Conservation (phyloP, 805 yeast species). For the Wickerhamiella australiensis region DNA sequence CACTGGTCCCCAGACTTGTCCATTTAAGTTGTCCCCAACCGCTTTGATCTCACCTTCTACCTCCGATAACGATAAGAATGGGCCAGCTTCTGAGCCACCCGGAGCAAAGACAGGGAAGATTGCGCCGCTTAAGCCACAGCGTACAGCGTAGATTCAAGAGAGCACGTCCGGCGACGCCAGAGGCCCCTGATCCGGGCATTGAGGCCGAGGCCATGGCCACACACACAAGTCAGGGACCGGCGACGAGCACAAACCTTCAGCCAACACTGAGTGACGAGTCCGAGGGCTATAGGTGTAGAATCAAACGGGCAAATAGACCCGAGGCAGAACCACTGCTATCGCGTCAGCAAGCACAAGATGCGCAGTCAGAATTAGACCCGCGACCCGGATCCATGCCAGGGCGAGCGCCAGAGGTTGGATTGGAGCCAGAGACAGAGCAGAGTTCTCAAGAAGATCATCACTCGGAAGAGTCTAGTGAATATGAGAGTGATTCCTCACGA, state of each 20-base stretch:
- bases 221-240: too few species aligned
- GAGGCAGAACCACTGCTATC: not conserved
- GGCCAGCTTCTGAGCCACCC: conserved; percentile 3
- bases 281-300: too few species aligned
- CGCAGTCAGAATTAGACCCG: too few species aligned
- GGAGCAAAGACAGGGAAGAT: not conserved
- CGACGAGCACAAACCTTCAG: too few species aligned
- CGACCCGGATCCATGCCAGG: too few species aligned
- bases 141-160: conserved; percentile 4
- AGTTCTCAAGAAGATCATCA: too few species aligned
- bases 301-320: too few species aligned
- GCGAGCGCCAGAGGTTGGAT: too few species aligned
- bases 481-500: not conserved
- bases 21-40: not conserved
- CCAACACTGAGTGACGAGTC: too few species aligned
- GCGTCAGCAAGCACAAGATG: too few species aligned
- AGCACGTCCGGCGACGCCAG: conserved; percentile 1
- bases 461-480: not conserved
- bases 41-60: not conserved
- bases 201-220: not conserved
- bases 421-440: not conserved
- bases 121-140: conserved; percentile 3
- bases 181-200: not conserved
- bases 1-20: not conserved
- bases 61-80: conserved; percentile 4